phyloP scores from a whole-genome alignment of 2,329 filamentous ascomycete species.

The Pezicula carpinea region DNA sequence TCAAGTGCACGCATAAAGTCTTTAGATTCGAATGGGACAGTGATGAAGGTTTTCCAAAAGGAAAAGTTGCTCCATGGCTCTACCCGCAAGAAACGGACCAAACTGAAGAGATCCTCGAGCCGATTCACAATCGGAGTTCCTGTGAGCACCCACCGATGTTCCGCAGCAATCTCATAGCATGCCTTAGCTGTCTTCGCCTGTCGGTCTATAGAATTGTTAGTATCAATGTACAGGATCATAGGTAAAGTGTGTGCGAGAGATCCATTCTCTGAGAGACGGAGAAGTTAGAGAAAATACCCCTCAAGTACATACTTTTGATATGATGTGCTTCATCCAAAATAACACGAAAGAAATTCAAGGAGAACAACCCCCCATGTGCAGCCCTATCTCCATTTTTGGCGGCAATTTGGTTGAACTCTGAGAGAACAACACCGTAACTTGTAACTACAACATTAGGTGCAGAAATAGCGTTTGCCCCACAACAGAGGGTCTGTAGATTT shows the following conservation, averaged over 20 bases:
- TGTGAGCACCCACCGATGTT: constrained; percentile 88
- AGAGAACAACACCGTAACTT: constrained; percentile 87
- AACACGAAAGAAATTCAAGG: constrained; percentile 87
- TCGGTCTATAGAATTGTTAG: constrained; percentile 36
- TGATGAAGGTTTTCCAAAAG: constrained; percentile 99
- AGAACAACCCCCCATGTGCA: constrained; percentile 73
- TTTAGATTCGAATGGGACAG: constrained; percentile 91
- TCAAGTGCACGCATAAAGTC: constrained; percentile 91
- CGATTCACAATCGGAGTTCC: constrained; percentile 97
- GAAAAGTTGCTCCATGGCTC: constrained; percentile 99
- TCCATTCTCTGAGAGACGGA: too few relatives aligned
- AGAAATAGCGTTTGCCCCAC: constrained; percentile 63
- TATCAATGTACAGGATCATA: background rate
- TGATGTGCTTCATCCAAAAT: constrained; percentile 94
- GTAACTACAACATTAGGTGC: constrained; percentile 92
- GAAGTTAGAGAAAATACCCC: too few relatives aligned
- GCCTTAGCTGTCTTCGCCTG: constrained; percentile 92
- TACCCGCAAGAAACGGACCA: constrained; percentile 87
- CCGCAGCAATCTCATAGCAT: constrained; percentile 82
- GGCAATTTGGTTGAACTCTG: constrained; percentile 76
- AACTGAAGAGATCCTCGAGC: constrained; percentile 87
- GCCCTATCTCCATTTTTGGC: constrained; percentile 61
- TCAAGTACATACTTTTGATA: constrained; percentile 59
- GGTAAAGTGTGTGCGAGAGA: too few relatives aligned
- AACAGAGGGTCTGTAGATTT: constrained; percentile 77